These are phyloP conservation scores for Jatropha podagrica DNA, from an alignment of 441 rosid genomes.

Conservation along the genomic window DNA sequence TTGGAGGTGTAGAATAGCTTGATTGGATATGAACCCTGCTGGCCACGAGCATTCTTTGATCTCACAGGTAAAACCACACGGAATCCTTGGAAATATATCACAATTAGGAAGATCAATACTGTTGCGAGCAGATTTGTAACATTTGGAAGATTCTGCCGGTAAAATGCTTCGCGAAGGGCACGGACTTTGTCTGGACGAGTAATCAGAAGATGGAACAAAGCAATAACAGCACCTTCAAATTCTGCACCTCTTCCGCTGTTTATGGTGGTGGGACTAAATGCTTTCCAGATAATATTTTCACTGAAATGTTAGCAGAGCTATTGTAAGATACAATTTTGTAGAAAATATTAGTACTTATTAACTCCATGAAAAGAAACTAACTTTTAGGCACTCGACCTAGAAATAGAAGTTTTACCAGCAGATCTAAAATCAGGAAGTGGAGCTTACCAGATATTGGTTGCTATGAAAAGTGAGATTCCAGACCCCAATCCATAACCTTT, in stretches of 20 bases:
- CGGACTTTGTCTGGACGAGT: conserved; percentile 82
- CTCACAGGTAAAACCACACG: conserved; percentile 76
- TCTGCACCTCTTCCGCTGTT: conserved; percentile 96
- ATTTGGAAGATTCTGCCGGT: conserved; percentile 94
- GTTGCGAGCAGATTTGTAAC: conserved; percentile 79
- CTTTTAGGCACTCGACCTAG: background rate
- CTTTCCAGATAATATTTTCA: conserved; percentile 92
- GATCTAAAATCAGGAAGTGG: background rate
- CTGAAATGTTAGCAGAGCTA: conserved; percentile 26
- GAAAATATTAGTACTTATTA: background rate
- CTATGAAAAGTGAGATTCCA: conserved; percentile 92
- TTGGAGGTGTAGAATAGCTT: conserved; percentile 77
- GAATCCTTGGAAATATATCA: conserved; percentile 85
- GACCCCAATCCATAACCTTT: conserved; percentile 93
- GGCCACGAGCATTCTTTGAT: conserved; percentile 77
- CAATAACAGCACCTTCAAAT: conserved; percentile 96
- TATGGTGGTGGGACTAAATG: conserved; percentile 92
- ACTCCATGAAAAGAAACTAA: background rate
- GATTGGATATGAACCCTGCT: conserved; percentile 94
- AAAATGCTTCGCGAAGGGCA: conserved; percentile 86
- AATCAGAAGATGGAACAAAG: conserved; percentile 80
- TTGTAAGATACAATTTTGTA: background rate
- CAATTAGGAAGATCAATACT: conserved; percentile 57
- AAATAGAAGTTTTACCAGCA: background rate
- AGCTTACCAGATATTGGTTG: conserved; percentile 80